Percentiles rank a stretch among this genome's conserved stretches.
These are phyloP conservation scores for Akanthomyces lecanii DNA, from an alignment of 2,329 filamentous ascomycete genomes.

Conservation along the genomic window DNA sequence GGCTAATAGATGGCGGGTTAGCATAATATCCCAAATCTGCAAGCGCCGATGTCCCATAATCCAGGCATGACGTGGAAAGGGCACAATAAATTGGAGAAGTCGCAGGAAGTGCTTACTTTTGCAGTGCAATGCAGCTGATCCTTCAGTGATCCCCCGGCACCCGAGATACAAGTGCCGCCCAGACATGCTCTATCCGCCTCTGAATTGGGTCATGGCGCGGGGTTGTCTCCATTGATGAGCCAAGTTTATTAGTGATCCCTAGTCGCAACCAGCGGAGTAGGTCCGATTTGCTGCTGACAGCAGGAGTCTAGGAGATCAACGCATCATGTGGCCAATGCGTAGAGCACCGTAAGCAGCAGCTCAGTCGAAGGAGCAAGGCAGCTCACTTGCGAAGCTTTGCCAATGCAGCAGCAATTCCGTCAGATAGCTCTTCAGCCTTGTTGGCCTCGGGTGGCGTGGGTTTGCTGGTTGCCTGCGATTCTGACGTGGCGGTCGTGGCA, in stretches of 20 bases:
- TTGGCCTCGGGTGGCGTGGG: neutral
- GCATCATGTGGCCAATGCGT: neutral
- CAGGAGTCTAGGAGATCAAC: neutral
- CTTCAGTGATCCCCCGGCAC: neutral
- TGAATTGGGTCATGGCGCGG: neutral
- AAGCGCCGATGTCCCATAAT: neutral
- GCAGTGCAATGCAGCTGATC: neutral
- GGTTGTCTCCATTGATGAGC: neutral
- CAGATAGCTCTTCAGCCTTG: slow-evolving; percentile 45
- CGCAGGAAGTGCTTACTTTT: neutral
- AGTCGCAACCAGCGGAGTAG: neutral
- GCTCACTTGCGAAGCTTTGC: slow-evolving; percentile 49
- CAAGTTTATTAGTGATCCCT: neutral
- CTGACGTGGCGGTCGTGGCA: slow-evolving; percentile 45
- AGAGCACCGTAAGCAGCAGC: neutral
- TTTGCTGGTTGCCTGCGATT: slow-evolving; percentile 25
- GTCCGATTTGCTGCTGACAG: slow-evolving; percentile 1
- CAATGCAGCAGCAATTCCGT: slow-evolving; percentile 57
- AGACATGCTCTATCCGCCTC: neutral
- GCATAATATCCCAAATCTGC: neutral
- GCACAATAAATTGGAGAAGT: neutral
- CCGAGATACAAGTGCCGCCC: neutral
- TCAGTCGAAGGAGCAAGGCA: neutral
- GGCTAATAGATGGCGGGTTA: neutral
- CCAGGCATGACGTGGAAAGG: neutral